Percentiles rank a stretch among this genome's conserved stretches.
These are phyloP conservation scores for Akanthomyces lecanii DNA, from an alignment of 2,329 filamentous ascomycete genomes.

Conservation along the genomic window DNA sequence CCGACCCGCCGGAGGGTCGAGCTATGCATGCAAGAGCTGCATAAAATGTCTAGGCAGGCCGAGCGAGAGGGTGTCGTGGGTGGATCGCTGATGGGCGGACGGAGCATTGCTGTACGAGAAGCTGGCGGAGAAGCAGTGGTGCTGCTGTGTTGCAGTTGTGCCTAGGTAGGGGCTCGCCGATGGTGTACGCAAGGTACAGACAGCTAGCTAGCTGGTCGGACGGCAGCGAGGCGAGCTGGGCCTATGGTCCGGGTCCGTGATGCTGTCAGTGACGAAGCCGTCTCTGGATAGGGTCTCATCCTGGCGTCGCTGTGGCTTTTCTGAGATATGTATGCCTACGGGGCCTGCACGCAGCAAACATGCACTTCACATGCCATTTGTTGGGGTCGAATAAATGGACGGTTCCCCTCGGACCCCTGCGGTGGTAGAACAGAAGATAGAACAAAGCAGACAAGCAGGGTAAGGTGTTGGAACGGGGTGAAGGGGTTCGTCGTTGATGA, in stretches of 20 bases:
- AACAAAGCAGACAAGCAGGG: neutral
- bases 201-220: neutral
- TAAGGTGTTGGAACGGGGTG: neutral
- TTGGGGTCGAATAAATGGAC: neutral
- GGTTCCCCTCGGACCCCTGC: neutral
- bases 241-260: neutral
- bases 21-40: slow-evolving; percentile 16
- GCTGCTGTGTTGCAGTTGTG: too few relatives aligned
- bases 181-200: neutral
- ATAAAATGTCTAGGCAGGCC: slow-evolving; percentile 14
- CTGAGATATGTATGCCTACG: neutral
- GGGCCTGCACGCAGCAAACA: slow-evolving; percentile 11
- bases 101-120: slow-evolving; percentile 9
- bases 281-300: slow-evolving; percentile 1
- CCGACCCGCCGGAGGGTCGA: slow-evolving; percentile 10
- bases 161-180: neutral
- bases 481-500: too few relatives aligned
- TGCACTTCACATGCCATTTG: neutral
- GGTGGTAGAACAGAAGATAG: neutral
- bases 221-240: neutral
- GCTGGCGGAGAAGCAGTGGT: neutral
- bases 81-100: slow-evolving; percentile 9
- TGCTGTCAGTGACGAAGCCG: neutral
- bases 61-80: slow-evolving; percentile 7
- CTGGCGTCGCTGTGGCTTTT: slow-evolving; percentile 11